phyloP scores from a whole-genome alignment of 1,284 basidiomycete genomes.

The Leccinum solheimii region DNA sequence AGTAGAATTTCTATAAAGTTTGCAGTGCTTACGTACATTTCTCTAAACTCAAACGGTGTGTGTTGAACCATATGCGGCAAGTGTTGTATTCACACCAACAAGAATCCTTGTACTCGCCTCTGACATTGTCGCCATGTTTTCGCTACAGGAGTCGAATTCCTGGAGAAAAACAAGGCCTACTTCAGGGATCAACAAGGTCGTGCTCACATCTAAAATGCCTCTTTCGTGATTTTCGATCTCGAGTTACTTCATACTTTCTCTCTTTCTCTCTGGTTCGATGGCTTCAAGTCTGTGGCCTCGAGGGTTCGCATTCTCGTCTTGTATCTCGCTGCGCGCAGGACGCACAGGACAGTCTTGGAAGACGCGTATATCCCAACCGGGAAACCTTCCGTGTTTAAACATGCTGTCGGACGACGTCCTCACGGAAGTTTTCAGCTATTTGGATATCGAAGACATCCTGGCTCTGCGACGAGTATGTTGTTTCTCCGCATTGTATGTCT shows the following conservation, averaged over 20 bases:
- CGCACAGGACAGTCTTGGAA: constrained; percentile 26
- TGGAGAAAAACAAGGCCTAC: constrained; percentile 24
- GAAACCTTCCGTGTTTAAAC: constrained; percentile 29
- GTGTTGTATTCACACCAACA: constrained; percentile 28
- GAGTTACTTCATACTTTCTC: constrained; percentile 4
- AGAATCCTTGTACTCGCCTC: constrained; percentile 27
- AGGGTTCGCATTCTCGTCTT: constrained; percentile 22
- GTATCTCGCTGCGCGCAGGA: constrained; percentile 10
- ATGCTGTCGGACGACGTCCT: constrained; percentile 44
- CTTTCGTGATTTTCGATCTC: background rate
- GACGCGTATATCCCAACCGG: constrained; percentile 20
- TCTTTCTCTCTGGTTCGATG: constrained; percentile 22
- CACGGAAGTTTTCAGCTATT: constrained; percentile 49
- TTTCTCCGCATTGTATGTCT: constrained; percentile 3
- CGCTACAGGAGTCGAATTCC: constrained; percentile 13
- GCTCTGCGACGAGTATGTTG: constrained; percentile 48
- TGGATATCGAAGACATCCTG: constrained; percentile 57
- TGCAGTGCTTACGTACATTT: background rate
- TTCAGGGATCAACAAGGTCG: constrained; percentile 12
- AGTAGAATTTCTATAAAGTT: background rate
- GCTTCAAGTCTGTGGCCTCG: constrained; percentile 27
- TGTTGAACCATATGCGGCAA: constrained; percentile 18
- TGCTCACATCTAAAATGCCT: constrained; percentile 26
- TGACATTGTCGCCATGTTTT: constrained; percentile 24
- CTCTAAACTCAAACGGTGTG: background rate